Evolutionary conservation across 2,329 filamentous ascomycete species (phyloP).

Genomic region (Gremmenia infestans): DNA sequence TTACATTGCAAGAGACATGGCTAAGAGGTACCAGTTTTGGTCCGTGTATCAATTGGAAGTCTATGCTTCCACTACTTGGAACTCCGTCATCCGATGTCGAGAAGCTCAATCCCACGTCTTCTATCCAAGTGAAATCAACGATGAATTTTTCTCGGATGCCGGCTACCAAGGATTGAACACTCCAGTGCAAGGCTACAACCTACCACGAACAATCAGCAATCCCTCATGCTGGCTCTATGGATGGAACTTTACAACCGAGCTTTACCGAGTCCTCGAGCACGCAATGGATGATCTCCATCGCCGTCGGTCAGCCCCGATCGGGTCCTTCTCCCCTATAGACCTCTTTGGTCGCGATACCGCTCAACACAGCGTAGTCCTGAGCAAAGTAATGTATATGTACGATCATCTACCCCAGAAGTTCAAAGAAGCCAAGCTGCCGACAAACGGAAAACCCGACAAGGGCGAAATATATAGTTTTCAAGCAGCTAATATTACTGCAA

Average conservation of each 20-base stretch:
- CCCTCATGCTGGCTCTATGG: slow-evolving; percentile 45
- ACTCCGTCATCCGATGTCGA: slow-evolving; percentile 39
- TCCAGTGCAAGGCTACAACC: not conserved
- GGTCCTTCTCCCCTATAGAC: slow-evolving; percentile 5
- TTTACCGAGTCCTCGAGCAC: slow-evolving; percentile 53
- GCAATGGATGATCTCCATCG: slow-evolving; percentile 26
- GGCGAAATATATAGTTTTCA: slow-evolving; percentile 39
- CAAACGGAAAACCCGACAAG: not conserved
- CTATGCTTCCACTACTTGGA: slow-evolving; percentile 49
- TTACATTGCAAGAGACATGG: slow-evolving; percentile 2
- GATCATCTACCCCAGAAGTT: slow-evolving; percentile 14
- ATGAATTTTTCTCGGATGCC: slow-evolving; percentile 38
- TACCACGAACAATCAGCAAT: slow-evolving; percentile 6
- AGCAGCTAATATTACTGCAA: slow-evolving; percentile 46
- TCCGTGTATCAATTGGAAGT: slow-evolving; percentile 54
- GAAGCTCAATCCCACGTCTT: slow-evolving; percentile 42
- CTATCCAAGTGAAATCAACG: slow-evolving; percentile 44
- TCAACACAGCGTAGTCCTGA: slow-evolving; percentile 10
- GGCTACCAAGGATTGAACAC: slow-evolving; percentile 13
- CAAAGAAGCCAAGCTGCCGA: slow-evolving; percentile 11
- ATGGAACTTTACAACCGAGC: slow-evolving; percentile 53
- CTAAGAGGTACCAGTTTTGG: slow-evolving; percentile 40
- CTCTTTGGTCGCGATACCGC: slow-evolving; percentile 6
- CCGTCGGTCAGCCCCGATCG: not conserved
- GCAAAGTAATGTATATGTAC: slow-evolving; percentile 19